Conservation (phyloP, 805 yeast genomes). For the Myxozyma kluyveri region DNA sequence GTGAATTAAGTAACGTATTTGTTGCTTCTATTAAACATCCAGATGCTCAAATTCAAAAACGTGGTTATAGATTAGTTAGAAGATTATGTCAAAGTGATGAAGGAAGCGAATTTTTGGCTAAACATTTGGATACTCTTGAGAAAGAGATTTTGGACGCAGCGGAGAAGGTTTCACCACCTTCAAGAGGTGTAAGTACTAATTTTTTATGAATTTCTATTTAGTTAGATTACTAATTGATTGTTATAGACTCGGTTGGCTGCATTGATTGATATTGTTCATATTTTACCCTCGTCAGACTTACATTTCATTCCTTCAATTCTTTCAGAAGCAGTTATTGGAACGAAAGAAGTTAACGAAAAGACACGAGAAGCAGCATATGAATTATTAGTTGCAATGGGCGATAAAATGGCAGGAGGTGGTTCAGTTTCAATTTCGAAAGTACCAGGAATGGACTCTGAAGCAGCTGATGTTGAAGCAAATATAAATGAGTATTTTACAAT, state of each 20-base stretch:
- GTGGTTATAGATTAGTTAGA: slow-evolving; percentile 42
- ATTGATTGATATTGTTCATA: slow-evolving; percentile 55
- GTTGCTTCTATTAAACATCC: slow-evolving; percentile 53
- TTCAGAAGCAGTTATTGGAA: slow-evolving; percentile 84
- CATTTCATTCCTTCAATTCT: slow-evolving; percentile 76
- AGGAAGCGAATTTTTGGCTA: slow-evolving; percentile 55
- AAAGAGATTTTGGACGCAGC: slow-evolving; percentile 13
- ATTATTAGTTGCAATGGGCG: slow-evolving; percentile 75
- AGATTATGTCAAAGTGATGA: slow-evolving; percentile 65
- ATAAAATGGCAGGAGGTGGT: slow-evolving; percentile 66
- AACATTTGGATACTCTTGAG: slow-evolving; percentile 58
- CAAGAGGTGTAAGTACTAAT: slow-evolving; percentile 50
- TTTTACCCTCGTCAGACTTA: slow-evolving; percentile 63
- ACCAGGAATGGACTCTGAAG: slow-evolving; percentile 59
- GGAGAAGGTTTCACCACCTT: slow-evolving; percentile 57
- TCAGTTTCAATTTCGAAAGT: slow-evolving; percentile 60
- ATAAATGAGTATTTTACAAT: slow-evolving; percentile 84
- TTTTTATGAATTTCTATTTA: neutral
- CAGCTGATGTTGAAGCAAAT: slow-evolving; percentile 65
- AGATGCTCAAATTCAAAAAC: slow-evolving; percentile 27
- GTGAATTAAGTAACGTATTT: slow-evolving; percentile 75
- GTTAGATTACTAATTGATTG: slow-evolving; percentile 38
- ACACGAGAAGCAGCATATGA: slow-evolving; percentile 78
- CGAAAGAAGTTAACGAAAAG: slow-evolving; percentile 91
- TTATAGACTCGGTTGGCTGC: slow-evolving; percentile 74